Evolutionary conservation across 2,329 filamentous ascomycete species (phyloP), one percentile per base, ranked within the genome.

Genomic region (Trichophyton mentagrophytes): DNA sequence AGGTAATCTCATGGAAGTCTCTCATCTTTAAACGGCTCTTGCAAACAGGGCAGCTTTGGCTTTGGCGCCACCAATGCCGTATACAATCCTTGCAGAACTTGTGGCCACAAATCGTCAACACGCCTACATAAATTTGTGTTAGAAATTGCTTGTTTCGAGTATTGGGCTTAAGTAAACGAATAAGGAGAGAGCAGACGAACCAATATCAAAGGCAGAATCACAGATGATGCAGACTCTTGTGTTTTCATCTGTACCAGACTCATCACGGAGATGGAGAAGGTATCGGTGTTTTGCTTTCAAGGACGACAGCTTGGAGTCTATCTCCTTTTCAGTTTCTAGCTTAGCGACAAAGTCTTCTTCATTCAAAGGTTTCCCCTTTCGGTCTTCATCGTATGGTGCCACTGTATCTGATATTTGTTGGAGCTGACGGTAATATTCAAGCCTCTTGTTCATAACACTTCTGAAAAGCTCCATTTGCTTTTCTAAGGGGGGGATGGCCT

Each of bases 81-180:
- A 97, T 86, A 72, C 93, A 97, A 30, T 89, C 87, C 68, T 89
- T 90, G 76, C 92, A 96, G 70, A 90, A 97, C 65, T 90, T 84
- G 69, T 99, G 93, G 0, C 92, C 92, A 70, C 93, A 97, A 0
- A 90, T 82, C 0, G 92, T 96, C 65, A 76, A 64, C 17, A 76
- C 72, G 27, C 74, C 74, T 76, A 38, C 11, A 44, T 30, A 20
- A 7, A 27, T 59, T 47, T 55, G 60, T 42, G 17, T 55, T 55
- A 59, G 57, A 15, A 27, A 57, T 33, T 6, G 17, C 17, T 27
- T 6, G 5, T n/a, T 15, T 49, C 46, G n/a, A 17, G 40, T 1
- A 58, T 7, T 22, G 58, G 65, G 57, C 67, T 62, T 44, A 17
- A 22, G 13, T 3, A 3, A 44, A 42, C 17, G 38, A 7, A 38